Evolutionary conservation across 1,139 yeast genomes (phyloP), one percentile per base, ranked within the genome.

Genomic region (Hanseniaspora gamundiae): DNA sequence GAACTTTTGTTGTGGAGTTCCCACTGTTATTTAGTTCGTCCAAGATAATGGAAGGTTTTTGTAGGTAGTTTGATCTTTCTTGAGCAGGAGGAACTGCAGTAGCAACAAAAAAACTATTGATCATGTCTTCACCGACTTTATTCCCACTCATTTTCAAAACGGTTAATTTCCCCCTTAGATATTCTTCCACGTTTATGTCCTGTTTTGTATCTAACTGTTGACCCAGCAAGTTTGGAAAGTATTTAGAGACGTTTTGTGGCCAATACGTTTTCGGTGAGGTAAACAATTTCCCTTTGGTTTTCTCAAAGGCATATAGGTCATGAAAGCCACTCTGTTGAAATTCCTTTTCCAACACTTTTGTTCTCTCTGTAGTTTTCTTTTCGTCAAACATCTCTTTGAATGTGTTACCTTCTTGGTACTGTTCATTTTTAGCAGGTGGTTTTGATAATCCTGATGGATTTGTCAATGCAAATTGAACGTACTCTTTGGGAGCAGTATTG

Each of bases 301-400:
- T 80, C 43, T 81, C 69, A 59, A 79, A 88, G 1, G 84, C 78
- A 56, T 84, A 81, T 52, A 86, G 71, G 52, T 87, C 94, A 54
- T 81, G 80, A 68, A 86, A 78, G 22, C 93, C 87, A n/a, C 95
- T 83, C 55, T 81, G 85, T 33, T 84, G 76, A 51, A 87, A 73
- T 59, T 87, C 96, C 48, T 76, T 73, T 55, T 84, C 87, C 48
- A 84, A 65, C 48, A 70, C 86, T 62, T 60, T 73, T 52, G 69
- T 79, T 70, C 66, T 73, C 64, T 46, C 71, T 64, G 60, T 72
- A 69, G 66, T 68, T 64, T 71, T 69, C 14, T 67, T 71, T 33
- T 68, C 65, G 48, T 73, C 70, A 51, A 69, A 60, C 55, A 74
- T 59, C 47, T 73, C 78, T 27, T 59, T 64, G 45, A 67, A 62